These are phyloP conservation scores for Aspergillus biplanus DNA, from an alignment of 495 filamentous ascomycete genomes.

Conservation along the genomic window DNA sequence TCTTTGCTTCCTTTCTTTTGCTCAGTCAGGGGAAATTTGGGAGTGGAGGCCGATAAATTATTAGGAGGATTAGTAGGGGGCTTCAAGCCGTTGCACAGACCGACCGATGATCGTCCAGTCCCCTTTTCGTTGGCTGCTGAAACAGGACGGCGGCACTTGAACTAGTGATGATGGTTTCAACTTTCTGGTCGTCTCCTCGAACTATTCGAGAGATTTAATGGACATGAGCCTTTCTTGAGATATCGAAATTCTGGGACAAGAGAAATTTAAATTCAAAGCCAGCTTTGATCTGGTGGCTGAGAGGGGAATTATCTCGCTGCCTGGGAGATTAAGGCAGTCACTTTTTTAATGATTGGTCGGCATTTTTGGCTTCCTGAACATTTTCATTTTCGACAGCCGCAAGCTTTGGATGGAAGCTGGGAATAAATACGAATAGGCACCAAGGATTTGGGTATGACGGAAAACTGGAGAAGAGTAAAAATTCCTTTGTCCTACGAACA, in stretches of 20 bases:
- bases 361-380: background rate
- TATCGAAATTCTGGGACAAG: background rate
- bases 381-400: background rate
- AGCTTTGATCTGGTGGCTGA: background rate
- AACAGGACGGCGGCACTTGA: background rate
- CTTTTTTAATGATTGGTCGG: background rate
- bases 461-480: no score
- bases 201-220: background rate
- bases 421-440: background rate
- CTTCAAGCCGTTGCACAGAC: constrained; percentile 27
- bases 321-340: background rate
- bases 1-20: background rate
- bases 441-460: background rate
- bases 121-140: constrained; percentile 19
- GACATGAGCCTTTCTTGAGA: no score
- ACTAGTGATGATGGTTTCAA: constrained; percentile 1
- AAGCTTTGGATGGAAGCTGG: background rate
- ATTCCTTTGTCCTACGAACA: no score
- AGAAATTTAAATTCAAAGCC: background rate
- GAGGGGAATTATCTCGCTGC: background rate
- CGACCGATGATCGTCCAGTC: constrained; percentile 27
- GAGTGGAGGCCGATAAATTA: constrained; percentile 5
- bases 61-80: constrained; percentile 21
- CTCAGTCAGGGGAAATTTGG: constrained; percentile 18
- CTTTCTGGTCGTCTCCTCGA: background rate